Evolutionary conservation across 2,329 filamentous ascomycete species (phyloP).

Genomic region (Penicillium oxalicum): DNA sequence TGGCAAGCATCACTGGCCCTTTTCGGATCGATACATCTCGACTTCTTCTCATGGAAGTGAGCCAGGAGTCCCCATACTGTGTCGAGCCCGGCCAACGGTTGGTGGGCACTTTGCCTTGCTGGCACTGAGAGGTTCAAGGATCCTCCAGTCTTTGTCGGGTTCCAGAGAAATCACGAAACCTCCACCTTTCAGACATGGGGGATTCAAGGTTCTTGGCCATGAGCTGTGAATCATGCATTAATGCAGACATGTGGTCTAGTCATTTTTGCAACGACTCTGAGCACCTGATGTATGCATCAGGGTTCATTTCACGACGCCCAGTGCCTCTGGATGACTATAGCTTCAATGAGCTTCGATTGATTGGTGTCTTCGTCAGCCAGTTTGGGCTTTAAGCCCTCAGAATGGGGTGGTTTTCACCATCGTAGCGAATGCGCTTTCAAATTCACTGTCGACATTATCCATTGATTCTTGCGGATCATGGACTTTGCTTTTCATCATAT

Average conservation of each 20-base stretch:
- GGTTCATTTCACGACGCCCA: too few species aligned
- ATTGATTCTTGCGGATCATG: too few species aligned
- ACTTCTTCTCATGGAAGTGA: constrained; percentile 26
- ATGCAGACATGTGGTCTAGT: background rate
- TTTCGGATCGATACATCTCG: constrained; percentile 40
- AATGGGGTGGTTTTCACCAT: too few species aligned
- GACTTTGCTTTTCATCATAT: too few species aligned
- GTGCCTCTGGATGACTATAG: too few species aligned
- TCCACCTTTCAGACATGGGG: background rate
- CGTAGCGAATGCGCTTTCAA: too few species aligned
- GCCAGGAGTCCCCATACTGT: constrained; percentile 30
- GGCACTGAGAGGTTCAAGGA: constrained; percentile 30
- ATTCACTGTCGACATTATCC: too few species aligned
- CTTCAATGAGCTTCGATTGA: too few species aligned
- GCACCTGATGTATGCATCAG: background rate
- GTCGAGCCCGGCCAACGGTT: constrained; percentile 38
- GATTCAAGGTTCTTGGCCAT: constrained; percentile 8
- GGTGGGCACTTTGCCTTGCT: constrained; percentile 41
- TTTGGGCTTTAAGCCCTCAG: too few species aligned
- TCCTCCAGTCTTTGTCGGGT: constrained; percentile 16
- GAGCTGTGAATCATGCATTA: constrained; percentile 6
- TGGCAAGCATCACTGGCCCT: constrained; percentile 40
- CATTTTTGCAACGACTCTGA: background rate
- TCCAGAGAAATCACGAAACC: background rate
- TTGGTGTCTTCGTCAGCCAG: too few species aligned